Evolutionary conservation across 1,284 basidiomycete species (phyloP).

Genomic region (Trametes pubescens): DNA sequence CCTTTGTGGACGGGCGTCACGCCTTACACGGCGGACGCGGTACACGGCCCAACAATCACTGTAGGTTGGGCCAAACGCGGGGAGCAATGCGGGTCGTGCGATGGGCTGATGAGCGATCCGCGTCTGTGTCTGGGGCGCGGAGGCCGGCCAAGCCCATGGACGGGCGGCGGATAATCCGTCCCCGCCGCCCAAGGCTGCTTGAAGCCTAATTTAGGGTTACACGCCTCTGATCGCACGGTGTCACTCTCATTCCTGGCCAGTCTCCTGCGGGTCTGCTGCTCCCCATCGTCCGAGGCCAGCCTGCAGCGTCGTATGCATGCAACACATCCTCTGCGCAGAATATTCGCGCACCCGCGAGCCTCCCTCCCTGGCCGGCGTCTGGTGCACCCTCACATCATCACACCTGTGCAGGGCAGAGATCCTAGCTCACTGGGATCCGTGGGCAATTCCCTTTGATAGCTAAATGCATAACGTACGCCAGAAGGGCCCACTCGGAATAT

Average conservation of each 20-base stretch:
- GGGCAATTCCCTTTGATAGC: conserved; percentile 33
- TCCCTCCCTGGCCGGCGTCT: conserved; percentile 8
- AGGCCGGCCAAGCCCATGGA: conserved; percentile 17
- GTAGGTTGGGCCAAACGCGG: conserved; percentile 13
- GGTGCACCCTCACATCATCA: conserved; percentile 19
- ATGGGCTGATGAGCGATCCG: conserved; percentile 7
- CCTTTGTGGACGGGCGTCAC: not conserved
- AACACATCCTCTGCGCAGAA: not conserved
- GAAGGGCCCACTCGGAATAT: conserved; percentile 25
- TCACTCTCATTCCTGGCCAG: not conserved
- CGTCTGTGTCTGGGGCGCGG: conserved; percentile 8
- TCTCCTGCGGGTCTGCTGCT: no score
- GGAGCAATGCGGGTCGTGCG: conserved; percentile 4
- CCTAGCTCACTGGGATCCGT: conserved; percentile 18
- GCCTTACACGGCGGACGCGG: conserved; percentile 14
- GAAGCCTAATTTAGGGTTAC: conserved; percentile 37
- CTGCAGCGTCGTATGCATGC: not conserved
- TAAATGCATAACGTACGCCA: conserved; percentile 36
- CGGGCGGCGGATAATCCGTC: conserved; percentile 22
- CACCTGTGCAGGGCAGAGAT: conserved; percentile 26
- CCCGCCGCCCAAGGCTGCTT: conserved; percentile 22
- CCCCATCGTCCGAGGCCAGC: no score
- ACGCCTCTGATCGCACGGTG: conserved; percentile 11
- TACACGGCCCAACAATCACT: conserved; percentile 19
- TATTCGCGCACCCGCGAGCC: conserved; percentile 10